These are phyloP conservation scores for Striga hermonthica DNA, from an alignment of 305 asterid genomes.

Conservation along the genomic window DNA sequence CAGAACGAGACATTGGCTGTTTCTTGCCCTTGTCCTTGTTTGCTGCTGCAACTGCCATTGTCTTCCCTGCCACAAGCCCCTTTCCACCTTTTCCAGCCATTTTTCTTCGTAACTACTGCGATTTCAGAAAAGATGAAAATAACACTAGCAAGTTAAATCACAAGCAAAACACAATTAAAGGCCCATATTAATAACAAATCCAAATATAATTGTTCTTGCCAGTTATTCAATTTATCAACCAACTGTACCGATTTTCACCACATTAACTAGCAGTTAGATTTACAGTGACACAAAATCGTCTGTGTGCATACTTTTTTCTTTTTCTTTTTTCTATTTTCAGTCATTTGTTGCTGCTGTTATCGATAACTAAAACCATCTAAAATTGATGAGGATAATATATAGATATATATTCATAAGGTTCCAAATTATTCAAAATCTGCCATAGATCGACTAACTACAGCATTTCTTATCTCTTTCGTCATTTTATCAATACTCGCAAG, in stretches of 20 bases:
- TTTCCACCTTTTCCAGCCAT: slow-evolving; percentile 99
- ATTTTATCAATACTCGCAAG: too few relatives aligned
- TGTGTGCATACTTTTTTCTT: too few relatives aligned
- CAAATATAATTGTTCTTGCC: background rate
- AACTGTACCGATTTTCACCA: background rate
- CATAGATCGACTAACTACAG: too few relatives aligned
- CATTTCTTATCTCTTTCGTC: too few relatives aligned
- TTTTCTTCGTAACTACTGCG: slow-evolving; percentile 20
- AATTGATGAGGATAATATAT: too few relatives aligned
- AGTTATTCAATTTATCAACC: too few relatives aligned
- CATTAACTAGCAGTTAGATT: background rate
- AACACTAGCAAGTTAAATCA: background rate
- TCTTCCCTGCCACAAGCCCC: slow-evolving; percentile 91
- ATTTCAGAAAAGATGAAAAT: background rate
- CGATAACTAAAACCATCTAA: too few relatives aligned
- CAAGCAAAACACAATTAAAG: background rate
- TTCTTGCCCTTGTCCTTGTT: slow-evolving; percentile 91
- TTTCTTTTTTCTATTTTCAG: too few relatives aligned
- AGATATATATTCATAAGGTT: too few relatives aligned
- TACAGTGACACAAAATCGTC: background rate
- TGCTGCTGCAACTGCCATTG: slow-evolving; percentile 81
- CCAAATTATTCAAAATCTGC: too few relatives aligned
- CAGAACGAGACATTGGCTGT: slow-evolving; percentile 75
- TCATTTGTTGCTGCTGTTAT: too few relatives aligned
- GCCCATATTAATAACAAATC: background rate